These are phyloP conservation scores for Chlorella vulgaris DNA, from an alignment of 139 green algal species.

Conservation along the genomic window DNA sequence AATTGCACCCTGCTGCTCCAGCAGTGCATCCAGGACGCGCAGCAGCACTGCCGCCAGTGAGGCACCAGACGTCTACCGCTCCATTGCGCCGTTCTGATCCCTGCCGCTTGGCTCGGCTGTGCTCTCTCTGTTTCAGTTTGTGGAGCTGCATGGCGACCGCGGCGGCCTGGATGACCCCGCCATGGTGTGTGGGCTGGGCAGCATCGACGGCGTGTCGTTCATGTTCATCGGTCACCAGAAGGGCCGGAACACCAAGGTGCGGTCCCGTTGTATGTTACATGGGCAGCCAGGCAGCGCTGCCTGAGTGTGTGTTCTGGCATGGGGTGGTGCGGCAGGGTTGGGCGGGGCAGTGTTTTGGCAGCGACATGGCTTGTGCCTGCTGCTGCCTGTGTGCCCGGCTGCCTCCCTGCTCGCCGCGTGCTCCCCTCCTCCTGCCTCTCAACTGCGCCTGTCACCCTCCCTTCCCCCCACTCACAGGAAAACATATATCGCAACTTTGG, in stretches of 20 bases:
- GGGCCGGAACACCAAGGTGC: slow-evolving; percentile 95
- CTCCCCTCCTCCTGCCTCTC: neutral
- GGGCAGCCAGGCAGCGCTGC: neutral
- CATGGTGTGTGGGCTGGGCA: slow-evolving; percentile 92
- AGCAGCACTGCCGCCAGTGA: too few relatives aligned
- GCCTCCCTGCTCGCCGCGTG: neutral
- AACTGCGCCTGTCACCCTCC: neutral
- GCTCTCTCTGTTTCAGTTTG: slow-evolving; percentile 53
- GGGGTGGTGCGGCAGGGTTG: too few relatives aligned
- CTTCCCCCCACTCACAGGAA: slow-evolving; percentile 64
- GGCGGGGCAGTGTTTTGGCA: too few relatives aligned
- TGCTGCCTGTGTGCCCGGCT: too few relatives aligned
- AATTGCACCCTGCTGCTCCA: too few relatives aligned
- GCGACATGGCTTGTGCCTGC: too few relatives aligned
- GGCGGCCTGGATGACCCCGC: slow-evolving; percentile 89
- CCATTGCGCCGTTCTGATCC: too few relatives aligned
- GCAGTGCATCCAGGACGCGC: too few relatives aligned
- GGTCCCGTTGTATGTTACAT: neutral
- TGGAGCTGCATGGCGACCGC: slow-evolving; percentile 97
- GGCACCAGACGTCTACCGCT: too few relatives aligned
- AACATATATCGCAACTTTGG: slow-evolving; percentile 96
- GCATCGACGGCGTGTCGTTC: slow-evolving; percentile 90
- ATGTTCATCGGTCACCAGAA: slow-evolving; percentile 99
- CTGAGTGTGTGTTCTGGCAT: too few relatives aligned
- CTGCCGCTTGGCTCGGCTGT: too few relatives aligned